Evolutionary conservation across 2,329 filamentous ascomycete species (phyloP).

Genomic region (Ceratocystis lukuohia): DNA sequence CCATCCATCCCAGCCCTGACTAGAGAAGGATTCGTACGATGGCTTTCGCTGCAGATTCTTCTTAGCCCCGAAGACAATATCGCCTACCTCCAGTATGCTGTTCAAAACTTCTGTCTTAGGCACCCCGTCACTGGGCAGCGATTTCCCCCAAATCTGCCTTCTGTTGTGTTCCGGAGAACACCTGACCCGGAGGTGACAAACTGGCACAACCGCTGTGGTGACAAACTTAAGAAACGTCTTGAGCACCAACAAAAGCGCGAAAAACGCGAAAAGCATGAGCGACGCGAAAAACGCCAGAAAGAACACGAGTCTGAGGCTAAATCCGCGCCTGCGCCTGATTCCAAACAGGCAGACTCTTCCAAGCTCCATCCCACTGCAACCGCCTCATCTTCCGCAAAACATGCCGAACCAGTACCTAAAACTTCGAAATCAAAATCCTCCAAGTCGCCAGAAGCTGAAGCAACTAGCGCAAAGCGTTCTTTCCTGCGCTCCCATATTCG

Average conservation of each 20-base stretch:
- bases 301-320: not conserved
- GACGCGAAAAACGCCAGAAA: conserved; percentile 1
- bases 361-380: conserved; percentile 4
- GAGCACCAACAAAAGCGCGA: conserved; percentile 9
- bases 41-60: conserved; percentile 84
- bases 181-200: conserved; percentile 68
- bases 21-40: conserved; percentile 72
- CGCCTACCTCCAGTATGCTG: conserved; percentile 66
- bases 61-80: conserved; percentile 81
- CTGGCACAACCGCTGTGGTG: conserved; percentile 72
- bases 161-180: conserved; percentile 52
- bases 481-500: conserved; percentile 1
- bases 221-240: conserved; percentile 40
- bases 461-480: not conserved
- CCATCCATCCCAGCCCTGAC: conserved; percentile 77
- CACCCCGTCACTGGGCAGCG: conserved; percentile 59
- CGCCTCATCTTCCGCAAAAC: not conserved
- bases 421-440: not conserved
- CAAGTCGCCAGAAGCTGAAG: not conserved
- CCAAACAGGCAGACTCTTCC: not conserved
- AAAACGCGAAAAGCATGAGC: conserved; percentile 3
- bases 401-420: not conserved
- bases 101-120: conserved; percentile 60
- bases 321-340: not conserved
- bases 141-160: conserved; percentile 48